Percentiles rank a stretch among this genome's conserved stretches.
phyloP scores from a whole-genome alignment of 345 rosid genomes.

The Raphanus sativus region DNA sequence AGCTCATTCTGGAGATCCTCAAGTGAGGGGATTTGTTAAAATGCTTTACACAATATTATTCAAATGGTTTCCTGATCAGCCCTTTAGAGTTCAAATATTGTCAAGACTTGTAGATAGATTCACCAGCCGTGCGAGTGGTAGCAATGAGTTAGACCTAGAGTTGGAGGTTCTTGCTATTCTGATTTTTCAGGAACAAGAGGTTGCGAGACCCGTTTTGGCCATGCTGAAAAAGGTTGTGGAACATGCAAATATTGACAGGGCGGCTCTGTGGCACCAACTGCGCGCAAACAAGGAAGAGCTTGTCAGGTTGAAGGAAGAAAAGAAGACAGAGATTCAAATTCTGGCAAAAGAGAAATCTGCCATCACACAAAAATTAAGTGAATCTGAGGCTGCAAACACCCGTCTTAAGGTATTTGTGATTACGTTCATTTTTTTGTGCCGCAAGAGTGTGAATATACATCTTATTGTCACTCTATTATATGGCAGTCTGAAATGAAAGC shows the following conservation, averaged over 20 bases:
- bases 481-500: conserved; percentile 90
- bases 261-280: conserved; percentile 91
- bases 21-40: conserved; percentile 82
- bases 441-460: not conserved
- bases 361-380: conserved; percentile 67
- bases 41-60: conserved; percentile 75
- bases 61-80: conserved; percentile 83
- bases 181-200: conserved; percentile 82
- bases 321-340: conserved; percentile 62
- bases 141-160: conserved; percentile 64
- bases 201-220: conserved; percentile 64
- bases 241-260: conserved; percentile 87
- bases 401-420: conserved; percentile 71
- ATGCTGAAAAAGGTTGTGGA: conserved; percentile 91
- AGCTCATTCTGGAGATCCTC: conserved; percentile 67
- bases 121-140: conserved; percentile 61
- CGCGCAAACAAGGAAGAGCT: conserved; percentile 82
- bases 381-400: conserved; percentile 66
- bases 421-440: conserved; percentile 25
- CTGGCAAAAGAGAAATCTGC: conserved; percentile 65
- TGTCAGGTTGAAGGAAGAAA: conserved; percentile 65
- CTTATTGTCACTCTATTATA: conserved; percentile 24
- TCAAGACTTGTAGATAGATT: conserved; percentile 89
- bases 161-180: conserved; percentile 81
- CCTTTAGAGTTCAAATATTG: conserved; percentile 71